Base-by-base conservation (phyloP, 495 filamentous ascomycete species). In the Penicillium waksmanii region DNA sequence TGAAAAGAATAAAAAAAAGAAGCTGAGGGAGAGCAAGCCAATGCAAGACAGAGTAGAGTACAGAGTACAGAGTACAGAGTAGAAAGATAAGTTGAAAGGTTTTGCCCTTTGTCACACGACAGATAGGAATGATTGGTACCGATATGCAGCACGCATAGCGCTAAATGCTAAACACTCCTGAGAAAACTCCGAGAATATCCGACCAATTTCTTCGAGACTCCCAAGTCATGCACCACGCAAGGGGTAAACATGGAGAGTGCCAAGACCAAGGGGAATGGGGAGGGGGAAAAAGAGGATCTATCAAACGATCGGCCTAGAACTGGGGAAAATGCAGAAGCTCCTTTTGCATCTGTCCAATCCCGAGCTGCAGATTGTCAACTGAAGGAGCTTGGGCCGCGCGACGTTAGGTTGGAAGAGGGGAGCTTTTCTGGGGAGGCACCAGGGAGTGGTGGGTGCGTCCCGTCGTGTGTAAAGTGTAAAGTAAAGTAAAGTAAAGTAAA, bases 321-420 rank as follows among this genome's bases (percentile, higher is more conserved):
- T 44, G 42, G 42, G 42, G 42, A 44, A 44, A 18, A 44, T 17
- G 42, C 6, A 17, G n/a, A 31, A 44, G 42, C 42, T 44, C 42
- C 17, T 19, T 44, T 44, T 17, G 1, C 10, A 12, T 34, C 44
- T 40, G 50, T 53, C 54, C 43, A 64, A 64, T 57, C 52, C 44
- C 46, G 54, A 58, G 55, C 55, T 65, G 13, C 13, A n/a, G 53
- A 57, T 58, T 61, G 6, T 40, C 27, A 52, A 48, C 42, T 48
- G 47, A 59, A 54, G 62, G 55, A 65, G 62, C 62, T 65, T 65
- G 62, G 62, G 58, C 62, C 62, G 33, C 51, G 44, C 27, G 55
- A 53, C 54, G 54, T 57, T 56, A 48, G 35, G 17, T n/a, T 21
- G 31, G 17, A 27, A 23, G 42, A 44, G 23, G 23, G 17, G 42